Evolutionary conservation across 306 rosid species (phyloP), one percentile per base, ranked within the genome.

Genomic region (Fragaria ananassa): DNA sequence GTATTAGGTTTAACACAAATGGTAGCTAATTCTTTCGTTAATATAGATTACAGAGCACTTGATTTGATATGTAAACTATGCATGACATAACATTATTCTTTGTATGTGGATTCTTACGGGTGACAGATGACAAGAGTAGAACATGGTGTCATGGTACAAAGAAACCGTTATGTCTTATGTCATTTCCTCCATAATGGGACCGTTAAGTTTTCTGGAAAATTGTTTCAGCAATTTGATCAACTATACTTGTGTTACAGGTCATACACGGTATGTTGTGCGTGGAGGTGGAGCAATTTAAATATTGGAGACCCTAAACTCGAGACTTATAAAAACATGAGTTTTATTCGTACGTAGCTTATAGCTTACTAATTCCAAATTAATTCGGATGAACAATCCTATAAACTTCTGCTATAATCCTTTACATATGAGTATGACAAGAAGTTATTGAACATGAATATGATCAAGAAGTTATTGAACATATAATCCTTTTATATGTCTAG

Each of bases 81-180:
- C 4, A 47, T 56, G 68, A 57, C 47, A 35, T 57, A 17, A 74
- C 17, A 12, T 12, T 11, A 39, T 72, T 21, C 65, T 57, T 15
- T 56, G 50, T 35, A 39, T 13, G 15, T 39, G 67, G 41, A 73
- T 57, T 31, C 12, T 73, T 73, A 17, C 42, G 54, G 68, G 68
- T 73, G 68, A 25, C 53, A 57, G 11, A 31, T 73, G 77, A 41
- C 56, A 45, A 23, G 27, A 15, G 42, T 57, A 25, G 68, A 73
- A 41, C 56, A 56, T 73, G 44, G 35, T 61, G 78, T 60, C 60
- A 74, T 74, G 57, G 14, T 61, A 45, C 70, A 74, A 61, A 60
- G 70, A 74, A 74, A 61, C 78, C 51, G 78, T 74, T 61, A 45
- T 74, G 78, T 61, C 70, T 44, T 74, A 61, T 74, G 78, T 45